Conservation (phyloP, 495 filamentous ascomycete species). For the Apodospora peruviana region DNA sequence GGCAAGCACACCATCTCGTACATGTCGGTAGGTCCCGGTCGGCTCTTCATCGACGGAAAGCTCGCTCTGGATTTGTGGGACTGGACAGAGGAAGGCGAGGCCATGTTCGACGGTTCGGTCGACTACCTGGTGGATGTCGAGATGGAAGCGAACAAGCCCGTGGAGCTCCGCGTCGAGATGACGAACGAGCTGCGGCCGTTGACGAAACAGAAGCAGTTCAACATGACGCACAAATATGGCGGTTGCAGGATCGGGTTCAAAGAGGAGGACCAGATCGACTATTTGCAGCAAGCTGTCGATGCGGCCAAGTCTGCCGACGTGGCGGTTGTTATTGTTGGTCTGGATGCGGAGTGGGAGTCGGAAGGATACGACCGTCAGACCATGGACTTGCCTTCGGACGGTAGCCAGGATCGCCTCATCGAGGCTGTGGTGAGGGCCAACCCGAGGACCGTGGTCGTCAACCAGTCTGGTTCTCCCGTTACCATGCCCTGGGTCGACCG, state of each 20-base stretch:
- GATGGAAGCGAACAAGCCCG: conserved; percentile 43
- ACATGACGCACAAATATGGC: conserved; percentile 55
- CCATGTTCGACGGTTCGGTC: conserved; percentile 54
- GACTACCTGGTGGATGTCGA: conserved; percentile 49
- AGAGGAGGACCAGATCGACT: conserved; percentile 62
- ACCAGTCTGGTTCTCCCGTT: conserved; percentile 80
- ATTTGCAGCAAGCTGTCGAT: conserved; percentile 65
- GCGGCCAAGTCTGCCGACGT: conserved; percentile 65
- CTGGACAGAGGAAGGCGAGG: conserved; percentile 61
- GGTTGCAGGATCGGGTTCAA: conserved; percentile 76
- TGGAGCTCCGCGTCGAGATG: conserved; percentile 50
- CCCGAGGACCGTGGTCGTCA: conserved; percentile 69
- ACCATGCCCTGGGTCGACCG: conserved; percentile 75
- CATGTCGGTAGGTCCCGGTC: conserved; percentile 69
- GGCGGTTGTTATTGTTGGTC: conserved; percentile 72
- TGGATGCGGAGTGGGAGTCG: conserved; percentile 84
- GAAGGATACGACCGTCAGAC: conserved; percentile 80
- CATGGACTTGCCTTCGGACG: conserved; percentile 70
- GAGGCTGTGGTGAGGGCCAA: conserved; percentile 64
- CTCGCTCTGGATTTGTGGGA: conserved; percentile 70
- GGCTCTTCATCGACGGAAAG: conserved; percentile 61
- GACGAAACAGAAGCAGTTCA: conserved; percentile 42
- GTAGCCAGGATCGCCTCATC: conserved; percentile 70
- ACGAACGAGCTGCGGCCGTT: conserved; percentile 57
- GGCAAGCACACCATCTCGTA: conserved; percentile 72